Conservation (phyloP, 352 stramenopile genomes). For the Thraustochytrium sp. region DNA sequence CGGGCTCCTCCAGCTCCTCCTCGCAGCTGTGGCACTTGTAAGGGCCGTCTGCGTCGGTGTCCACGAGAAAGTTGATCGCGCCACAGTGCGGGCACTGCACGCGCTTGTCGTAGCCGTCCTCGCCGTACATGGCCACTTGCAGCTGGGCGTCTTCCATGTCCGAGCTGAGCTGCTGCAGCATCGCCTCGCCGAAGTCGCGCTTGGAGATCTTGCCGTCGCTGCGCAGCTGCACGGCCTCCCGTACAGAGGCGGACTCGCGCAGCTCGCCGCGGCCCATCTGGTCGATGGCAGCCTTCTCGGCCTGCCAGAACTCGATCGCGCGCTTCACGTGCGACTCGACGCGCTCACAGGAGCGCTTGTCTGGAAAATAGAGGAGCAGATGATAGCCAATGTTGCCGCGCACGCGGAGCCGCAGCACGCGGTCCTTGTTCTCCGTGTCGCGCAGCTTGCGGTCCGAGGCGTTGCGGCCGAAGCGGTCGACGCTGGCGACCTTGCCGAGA, state of each 20-base stretch:
- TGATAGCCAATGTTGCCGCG: background rate
- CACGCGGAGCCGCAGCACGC: background rate
- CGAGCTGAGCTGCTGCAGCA: conserved; percentile 23
- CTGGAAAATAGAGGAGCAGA: background rate
- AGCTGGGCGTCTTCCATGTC: conserved; percentile 23
- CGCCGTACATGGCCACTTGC: conserved; percentile 42
- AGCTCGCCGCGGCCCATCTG: background rate
- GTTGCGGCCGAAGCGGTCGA: background rate
- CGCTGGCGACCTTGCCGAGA: background rate
- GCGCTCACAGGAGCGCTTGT: background rate
- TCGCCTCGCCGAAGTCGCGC: conserved; percentile 9
- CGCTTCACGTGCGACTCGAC: background rate
- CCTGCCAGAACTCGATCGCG: background rate
- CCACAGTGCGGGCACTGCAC: background rate
- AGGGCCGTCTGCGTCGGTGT: background rate
- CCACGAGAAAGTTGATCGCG: conserved; percentile 34
- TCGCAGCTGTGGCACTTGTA: conserved; percentile 8
- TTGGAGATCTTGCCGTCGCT: background rate
- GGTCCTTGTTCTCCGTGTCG: background rate
- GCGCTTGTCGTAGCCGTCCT: conserved; percentile 29
- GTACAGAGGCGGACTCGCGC: background rate
- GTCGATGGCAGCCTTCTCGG: background rate
- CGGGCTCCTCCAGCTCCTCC: background rate
- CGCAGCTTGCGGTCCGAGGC: background rate
- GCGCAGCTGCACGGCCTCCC: conserved; percentile 7